Evolutionary conservation across 768 basidiomycete species (phyloP), one percentile per base, ranked within the genome.

Genomic region (Suillus spraguei): DNA sequence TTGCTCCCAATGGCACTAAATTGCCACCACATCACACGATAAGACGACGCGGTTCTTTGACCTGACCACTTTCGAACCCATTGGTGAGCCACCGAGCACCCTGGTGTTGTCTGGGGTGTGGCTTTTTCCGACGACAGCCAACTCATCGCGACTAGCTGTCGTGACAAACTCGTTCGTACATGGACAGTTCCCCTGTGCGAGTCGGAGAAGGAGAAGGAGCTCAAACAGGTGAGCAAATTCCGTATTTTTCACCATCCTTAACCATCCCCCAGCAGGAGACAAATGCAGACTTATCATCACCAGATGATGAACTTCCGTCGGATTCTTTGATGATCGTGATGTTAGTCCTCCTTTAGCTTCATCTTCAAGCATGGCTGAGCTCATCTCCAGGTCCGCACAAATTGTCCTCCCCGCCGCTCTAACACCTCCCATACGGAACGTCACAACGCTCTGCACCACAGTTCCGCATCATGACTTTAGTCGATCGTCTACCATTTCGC

Each of bases 1-100:
- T 49, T 28, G 47, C 47, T 49, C 47, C 47, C 44, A 46, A 46
- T 46, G 44, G 44, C 44, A 46, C 44, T 4, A 46, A 46, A 46
- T 5, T 4, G 44, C 44, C 5, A 46, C 44, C 47, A 49, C 47
- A 0, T 49, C 47, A 49, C 14, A 8, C 3, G 47, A 49, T 14
- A 24, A 24, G 47, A 49, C 14, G 1, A 49, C 24, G 24, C 47
- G 47, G 22, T 49, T 49, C 24, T 49, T 49, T 49, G 47, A 49
- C 24, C 47, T 49, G 14, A 28, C 47, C 24, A 49, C 47, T 1
- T 49, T 49, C 7, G 10, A 46, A n/a, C n/a, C 5, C 10, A 22
- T 46, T 10, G 47, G 47, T 1, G 14, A 49, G 7, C 14, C 7
- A 8, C 24, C 7, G 14, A 49, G 24, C 47, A 24, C 3, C 47